A percentile compares a stretch with the other conserved stretches of the same genome.
Evolutionary conservation across 257 asterid species (phyloP).

Genomic region (Ilex asprella): DNA sequence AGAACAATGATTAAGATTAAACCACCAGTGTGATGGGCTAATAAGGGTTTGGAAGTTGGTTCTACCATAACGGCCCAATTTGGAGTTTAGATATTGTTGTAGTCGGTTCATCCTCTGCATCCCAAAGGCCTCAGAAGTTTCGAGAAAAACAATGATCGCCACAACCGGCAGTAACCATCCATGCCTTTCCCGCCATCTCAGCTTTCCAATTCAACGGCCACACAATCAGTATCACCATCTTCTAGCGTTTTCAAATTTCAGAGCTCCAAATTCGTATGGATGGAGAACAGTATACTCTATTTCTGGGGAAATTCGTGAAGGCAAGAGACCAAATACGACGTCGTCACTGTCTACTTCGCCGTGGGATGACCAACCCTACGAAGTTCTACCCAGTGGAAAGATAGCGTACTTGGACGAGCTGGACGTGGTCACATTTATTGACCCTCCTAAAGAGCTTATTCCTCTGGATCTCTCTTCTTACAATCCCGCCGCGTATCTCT

Average conservation of each 20-base stretch:
- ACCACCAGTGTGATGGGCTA: too few relatives aligned
- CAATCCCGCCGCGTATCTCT: conserved; percentile 79
- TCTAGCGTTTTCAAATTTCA: background rate
- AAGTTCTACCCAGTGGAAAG: conserved; percentile 26
- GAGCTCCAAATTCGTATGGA: conserved; percentile 8
- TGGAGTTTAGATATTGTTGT: too few relatives aligned
- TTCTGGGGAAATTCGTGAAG: background rate
- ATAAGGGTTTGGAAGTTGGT: too few relatives aligned
- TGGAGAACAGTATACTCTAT: conserved; percentile 9
- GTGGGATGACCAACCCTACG: conserved; percentile 47
- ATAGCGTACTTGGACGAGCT: conserved; percentile 47
- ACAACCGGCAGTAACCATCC: too few relatives aligned
- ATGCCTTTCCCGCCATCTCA: conserved; percentile 3
- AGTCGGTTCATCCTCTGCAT: too few relatives aligned
- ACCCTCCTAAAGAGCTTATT: conserved; percentile 68
- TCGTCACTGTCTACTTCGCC: conserved; percentile 22
- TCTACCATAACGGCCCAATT: too few relatives aligned
- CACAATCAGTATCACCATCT: background rate
- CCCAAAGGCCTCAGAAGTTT: too few relatives aligned
- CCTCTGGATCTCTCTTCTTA: conserved; percentile 78
- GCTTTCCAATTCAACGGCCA: conserved; percentile 1
- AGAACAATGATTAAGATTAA: too few relatives aligned
- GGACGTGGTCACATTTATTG: conserved; percentile 68
- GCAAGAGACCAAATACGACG: conserved; percentile 14
- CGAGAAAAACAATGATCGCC: too few relatives aligned